Base-by-base conservation (phyloP, 2,329 filamentous ascomycete species). In the Dothistroma pini region DNA sequence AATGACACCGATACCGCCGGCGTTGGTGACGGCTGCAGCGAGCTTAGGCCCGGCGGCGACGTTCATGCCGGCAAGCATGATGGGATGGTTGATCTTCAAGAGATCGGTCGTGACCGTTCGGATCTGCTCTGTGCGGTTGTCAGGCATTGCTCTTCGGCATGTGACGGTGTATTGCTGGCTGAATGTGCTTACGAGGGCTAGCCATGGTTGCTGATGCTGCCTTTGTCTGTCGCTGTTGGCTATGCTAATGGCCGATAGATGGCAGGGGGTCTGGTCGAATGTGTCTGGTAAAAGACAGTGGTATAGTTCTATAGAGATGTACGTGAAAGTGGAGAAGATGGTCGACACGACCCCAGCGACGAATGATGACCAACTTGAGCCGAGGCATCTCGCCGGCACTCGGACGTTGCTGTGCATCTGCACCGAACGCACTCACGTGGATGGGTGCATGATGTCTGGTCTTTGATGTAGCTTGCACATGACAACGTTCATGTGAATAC, bases 51-150 rank as follows among this genome's bases (percentile, higher is more conserved):
- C 95, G 62, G 95, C 95, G 60, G 95, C 95, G 66, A 97, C 95
- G 84, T 99, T 97, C 95, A 99, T 99, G 77, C 95, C 95, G 71
- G 95, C 95, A 65, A 99, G 88, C 73, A 99, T 82, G 75, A 99
- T 83, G 61, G 95, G 95, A 80, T 99, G 95, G 77, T 96, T 91
- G 85, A 99, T 97, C 83, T 91, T 90, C 80, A 99, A 89, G 67
- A 97, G 89, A 85, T 97, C 93, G 70, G 95, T 99, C 72, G 93
- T 83, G 69, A 90, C 87, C 57, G 95, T 99, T 74, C 90, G 90
- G 78, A 99, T 89, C 82, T 90, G 84, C 81, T 95, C 90, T 93
- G 77, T 22, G 53, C 51, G 51, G 51, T 35, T 4, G 51, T 53
- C 51, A 53, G 51, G 16, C 51, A 35, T 21, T n/a, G 51, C 31